These are phyloP conservation scores for Yarrowia galli DNA, from an alignment of 1,139 yeast species.

Conservation along the genomic window DNA sequence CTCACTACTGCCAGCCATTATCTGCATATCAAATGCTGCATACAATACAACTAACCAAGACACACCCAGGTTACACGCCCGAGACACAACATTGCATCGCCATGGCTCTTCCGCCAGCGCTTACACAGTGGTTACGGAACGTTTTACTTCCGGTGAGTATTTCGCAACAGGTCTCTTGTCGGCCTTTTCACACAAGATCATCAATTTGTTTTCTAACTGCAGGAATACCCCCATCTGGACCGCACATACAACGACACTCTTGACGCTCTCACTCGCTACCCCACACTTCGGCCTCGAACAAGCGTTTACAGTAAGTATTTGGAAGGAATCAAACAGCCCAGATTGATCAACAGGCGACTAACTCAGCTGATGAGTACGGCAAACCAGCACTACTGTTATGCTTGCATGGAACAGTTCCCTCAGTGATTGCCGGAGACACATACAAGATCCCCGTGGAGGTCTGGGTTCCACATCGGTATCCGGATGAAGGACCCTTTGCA, in stretches of 20 bases:
- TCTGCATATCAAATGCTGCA: slow-evolving; percentile 29
- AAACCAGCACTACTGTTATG: slow-evolving; percentile 65
- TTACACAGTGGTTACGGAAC: slow-evolving; percentile 65
- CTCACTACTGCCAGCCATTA: not conserved
- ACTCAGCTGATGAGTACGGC: slow-evolving; percentile 61
- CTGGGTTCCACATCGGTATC: slow-evolving; percentile 81
- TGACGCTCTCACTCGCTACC: slow-evolving; percentile 58
- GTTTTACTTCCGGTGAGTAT: slow-evolving; percentile 58
- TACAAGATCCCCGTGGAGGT: slow-evolving; percentile 67
- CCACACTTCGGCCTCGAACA: slow-evolving; percentile 71
- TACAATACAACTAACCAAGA: slow-evolving; percentile 11
- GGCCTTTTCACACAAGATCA: not conserved
- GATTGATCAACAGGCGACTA: not conserved
- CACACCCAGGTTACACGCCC: slow-evolving; percentile 3
- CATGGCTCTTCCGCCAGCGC: slow-evolving; percentile 51
- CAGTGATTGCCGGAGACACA: slow-evolving; percentile 48
- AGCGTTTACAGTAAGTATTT: slow-evolving; percentile 59
- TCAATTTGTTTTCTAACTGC: slow-evolving; percentile 1
- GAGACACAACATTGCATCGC: slow-evolving; percentile 20
- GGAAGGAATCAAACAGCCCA: not conserved
- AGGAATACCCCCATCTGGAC: slow-evolving; percentile 61
- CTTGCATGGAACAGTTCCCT: slow-evolving; percentile 64
- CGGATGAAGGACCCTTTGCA: slow-evolving; percentile 66
- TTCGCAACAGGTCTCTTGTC: not conserved
- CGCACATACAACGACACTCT: slow-evolving; percentile 68